Evolutionary conservation across 148 eudicot species (phyloP).

Genomic region (Cornus controversa): DNA sequence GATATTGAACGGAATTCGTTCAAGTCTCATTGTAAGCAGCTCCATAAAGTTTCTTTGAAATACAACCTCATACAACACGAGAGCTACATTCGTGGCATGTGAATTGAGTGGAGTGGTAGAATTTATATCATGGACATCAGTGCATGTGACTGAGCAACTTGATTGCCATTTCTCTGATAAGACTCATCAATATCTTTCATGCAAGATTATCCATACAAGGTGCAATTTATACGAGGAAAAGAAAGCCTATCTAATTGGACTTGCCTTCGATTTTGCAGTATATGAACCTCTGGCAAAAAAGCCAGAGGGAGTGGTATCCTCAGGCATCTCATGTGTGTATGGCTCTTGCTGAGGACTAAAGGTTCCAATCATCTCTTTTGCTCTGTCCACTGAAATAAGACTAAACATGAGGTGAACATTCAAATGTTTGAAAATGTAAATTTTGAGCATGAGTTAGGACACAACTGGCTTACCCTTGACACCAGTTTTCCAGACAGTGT

Average conservation of each 20-base stretch:
- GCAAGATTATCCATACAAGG: background rate
- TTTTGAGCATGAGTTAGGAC: background rate
- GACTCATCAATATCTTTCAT: background rate
- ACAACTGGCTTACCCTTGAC: constrained; percentile 34
- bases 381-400: constrained; percentile 40
- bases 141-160: background rate
- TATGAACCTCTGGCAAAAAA: constrained; percentile 52
- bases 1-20: background rate
- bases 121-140: background rate
- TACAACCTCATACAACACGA: background rate
- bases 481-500: constrained; percentile 60
- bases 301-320: constrained; percentile 58
- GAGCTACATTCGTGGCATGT: background rate
- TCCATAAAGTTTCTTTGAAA: background rate
- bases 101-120: background rate
- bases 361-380: constrained; percentile 58
- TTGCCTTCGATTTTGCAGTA: constrained; percentile 46
- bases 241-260: background rate
- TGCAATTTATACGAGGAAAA: background rate
- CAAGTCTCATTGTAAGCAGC: background rate
- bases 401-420: background rate
- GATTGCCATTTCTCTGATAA: background rate
- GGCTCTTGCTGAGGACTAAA: constrained; percentile 54
- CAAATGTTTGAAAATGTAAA: background rate
- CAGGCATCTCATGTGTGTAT: constrained; percentile 51